phyloP scores from a whole-genome alignment of 306 rosid genomes.

The Prosopis cineraria region DNA sequence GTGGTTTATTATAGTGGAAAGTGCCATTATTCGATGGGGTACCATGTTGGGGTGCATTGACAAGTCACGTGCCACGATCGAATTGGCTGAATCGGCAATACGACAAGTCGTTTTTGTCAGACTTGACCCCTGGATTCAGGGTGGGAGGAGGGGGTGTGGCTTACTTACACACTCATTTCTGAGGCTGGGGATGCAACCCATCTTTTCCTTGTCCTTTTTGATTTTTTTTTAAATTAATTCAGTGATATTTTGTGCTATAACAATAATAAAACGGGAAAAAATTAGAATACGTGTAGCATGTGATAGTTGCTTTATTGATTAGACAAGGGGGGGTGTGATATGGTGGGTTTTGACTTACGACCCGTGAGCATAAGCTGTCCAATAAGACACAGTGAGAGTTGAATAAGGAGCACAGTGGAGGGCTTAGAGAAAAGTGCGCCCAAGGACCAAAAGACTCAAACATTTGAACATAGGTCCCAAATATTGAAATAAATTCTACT shows the following conservation, averaged over 20 bases:
- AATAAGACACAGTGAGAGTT: not conserved
- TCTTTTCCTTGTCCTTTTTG: not conserved
- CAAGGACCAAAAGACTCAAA: no score
- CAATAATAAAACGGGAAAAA: no score
- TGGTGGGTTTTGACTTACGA: not conserved
- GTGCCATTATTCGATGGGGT: conserved; percentile 7
- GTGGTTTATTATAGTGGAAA: not conserved
- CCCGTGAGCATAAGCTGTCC: not conserved
- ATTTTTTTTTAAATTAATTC: no score
- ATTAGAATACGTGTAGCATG: no score
- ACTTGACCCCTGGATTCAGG: not conserved
- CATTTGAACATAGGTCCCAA: no score
- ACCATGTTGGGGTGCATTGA: not conserved
- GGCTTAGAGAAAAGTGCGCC: no score
- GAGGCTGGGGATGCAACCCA: not conserved
- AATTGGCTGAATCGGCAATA: not conserved
- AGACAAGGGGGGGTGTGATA: not conserved
- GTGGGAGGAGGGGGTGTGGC: no score
- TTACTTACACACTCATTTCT: not conserved
- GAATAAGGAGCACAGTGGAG: not conserved
- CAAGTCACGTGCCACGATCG: conserved; percentile 4
- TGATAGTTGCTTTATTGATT: not conserved
- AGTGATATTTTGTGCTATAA: no score
- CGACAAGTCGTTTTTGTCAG: not conserved
- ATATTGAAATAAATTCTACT: no score